These are phyloP conservation scores for Pythium volutum DNA, from an alignment of 352 stramenopile species.

Conservation along the genomic window DNA sequence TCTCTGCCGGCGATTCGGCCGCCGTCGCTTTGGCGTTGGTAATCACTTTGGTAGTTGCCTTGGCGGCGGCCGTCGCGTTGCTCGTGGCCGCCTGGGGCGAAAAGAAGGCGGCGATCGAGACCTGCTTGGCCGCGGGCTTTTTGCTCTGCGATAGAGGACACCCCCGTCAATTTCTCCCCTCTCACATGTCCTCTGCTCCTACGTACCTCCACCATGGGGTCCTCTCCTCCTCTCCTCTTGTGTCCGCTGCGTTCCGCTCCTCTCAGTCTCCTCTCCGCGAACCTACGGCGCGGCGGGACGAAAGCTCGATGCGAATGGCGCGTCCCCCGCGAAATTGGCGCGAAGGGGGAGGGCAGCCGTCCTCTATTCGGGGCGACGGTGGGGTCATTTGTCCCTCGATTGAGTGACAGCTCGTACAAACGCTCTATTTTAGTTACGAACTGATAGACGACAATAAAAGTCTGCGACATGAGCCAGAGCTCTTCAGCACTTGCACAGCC, in stretches of 20 bases:
- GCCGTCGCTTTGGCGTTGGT: not conserved
- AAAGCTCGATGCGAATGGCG: conserved; percentile 5
- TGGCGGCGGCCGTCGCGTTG: not conserved
- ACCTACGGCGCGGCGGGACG: not conserved
- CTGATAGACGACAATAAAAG: no score
- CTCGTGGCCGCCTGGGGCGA: conserved; percentile 34
- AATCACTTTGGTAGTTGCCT: not conserved
- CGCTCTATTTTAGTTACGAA: not conserved
- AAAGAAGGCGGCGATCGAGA: conserved; percentile 78
- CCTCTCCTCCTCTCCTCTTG: not conserved
- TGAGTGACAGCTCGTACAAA: not conserved
- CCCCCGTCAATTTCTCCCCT: not conserved
- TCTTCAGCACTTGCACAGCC: no score
- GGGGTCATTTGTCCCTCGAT: not conserved
- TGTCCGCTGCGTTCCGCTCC: not conserved
- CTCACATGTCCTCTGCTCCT: not conserved
- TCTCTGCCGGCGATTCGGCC: conserved; percentile 10
- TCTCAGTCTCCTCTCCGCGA: not conserved
- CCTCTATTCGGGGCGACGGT: conserved; percentile 16
- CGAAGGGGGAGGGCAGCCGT: conserved; percentile 7
- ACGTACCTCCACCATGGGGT: conserved; percentile 26
- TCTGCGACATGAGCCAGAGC: no score
- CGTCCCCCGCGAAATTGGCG: conserved; percentile 21
- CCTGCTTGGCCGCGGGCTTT: conserved; percentile 58
- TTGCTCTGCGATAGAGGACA: conserved; percentile 21